Evolutionary conservation across 352 stramenopile species (phyloP).

Genomic region (Phytophthora syringae): DNA sequence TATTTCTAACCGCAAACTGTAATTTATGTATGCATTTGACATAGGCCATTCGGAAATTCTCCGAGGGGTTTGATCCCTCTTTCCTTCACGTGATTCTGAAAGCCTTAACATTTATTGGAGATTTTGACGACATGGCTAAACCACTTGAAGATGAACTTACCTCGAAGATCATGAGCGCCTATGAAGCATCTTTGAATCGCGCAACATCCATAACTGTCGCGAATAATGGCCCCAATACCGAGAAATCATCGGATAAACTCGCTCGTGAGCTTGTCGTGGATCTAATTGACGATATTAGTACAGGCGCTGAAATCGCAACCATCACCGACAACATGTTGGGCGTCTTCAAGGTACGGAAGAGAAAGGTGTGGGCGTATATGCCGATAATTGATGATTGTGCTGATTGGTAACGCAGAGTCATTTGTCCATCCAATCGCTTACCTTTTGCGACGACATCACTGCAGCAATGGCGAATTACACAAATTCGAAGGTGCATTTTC

Average conservation of each 20-base stretch:
- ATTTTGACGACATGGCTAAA: conserved; percentile 77
- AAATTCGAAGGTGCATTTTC: conserved; percentile 37
- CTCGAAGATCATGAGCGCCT: conserved; percentile 73
- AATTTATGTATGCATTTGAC: not conserved
- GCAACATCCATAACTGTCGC: conserved; percentile 5
- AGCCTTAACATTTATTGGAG: conserved; percentile 77
- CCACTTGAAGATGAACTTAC: conserved; percentile 75
- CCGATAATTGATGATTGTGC: not conserved
- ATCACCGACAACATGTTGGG: conserved; percentile 69
- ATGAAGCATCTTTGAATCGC: conserved; percentile 52
- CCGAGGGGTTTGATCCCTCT: conserved; percentile 39
- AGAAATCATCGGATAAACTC: conserved; percentile 38
- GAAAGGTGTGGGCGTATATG: not conserved
- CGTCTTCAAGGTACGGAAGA: conserved; percentile 67
- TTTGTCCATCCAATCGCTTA: conserved; percentile 69
- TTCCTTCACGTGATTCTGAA: conserved; percentile 78
- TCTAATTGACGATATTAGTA: conserved; percentile 67
- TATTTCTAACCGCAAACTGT: not conserved
- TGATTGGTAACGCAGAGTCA: conserved; percentile 52
- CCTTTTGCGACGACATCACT: conserved; percentile 66
- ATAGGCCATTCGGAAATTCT: conserved; percentile 62
- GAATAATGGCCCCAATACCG: not conserved
- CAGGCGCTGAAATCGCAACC: conserved; percentile 72
- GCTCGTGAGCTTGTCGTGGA: conserved; percentile 50
- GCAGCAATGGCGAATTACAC: conserved; percentile 44